Conservation (phyloP, 164 flowering plant genomes). For the Magnolia changhungtana region DNA sequence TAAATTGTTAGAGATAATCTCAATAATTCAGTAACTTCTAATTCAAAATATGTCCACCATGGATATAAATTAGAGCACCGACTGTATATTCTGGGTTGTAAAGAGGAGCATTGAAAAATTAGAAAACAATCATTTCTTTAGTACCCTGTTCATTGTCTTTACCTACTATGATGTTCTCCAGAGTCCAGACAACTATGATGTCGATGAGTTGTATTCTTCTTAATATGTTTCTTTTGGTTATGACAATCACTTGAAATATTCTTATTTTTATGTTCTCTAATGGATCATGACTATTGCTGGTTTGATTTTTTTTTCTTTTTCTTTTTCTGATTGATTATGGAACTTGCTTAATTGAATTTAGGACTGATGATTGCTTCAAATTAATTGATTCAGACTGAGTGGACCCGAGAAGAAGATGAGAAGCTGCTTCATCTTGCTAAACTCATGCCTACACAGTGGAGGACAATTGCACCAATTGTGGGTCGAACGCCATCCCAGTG, state of each 20-base stretch:
- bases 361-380: constrained; percentile 3
- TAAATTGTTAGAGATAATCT: too few species aligned
- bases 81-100: background rate
- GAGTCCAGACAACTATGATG: too few species aligned
- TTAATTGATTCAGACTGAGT: constrained; percentile 65
- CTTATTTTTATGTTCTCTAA: too few species aligned
- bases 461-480: constrained; percentile 97
- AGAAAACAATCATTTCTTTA: too few species aligned
- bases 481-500: constrained; percentile 94
- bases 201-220: too few species aligned
- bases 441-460: constrained; percentile 98
- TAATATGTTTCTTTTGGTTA: too few species aligned
- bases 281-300: background rate
- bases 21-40: background rate
- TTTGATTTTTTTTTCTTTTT: background rate
- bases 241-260: too few species aligned
- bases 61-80: background rate
- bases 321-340: background rate
- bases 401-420: constrained; percentile 99
- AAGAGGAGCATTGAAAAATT: background rate
- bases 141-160: background rate
- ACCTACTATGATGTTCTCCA: background rate
- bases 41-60: background rate
- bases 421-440: constrained; percentile 93
- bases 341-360: background rate